These are phyloP conservation scores for Pyrenula massariospora DNA, from an alignment of 495 filamentous ascomycete species.

Conservation along the genomic window DNA sequence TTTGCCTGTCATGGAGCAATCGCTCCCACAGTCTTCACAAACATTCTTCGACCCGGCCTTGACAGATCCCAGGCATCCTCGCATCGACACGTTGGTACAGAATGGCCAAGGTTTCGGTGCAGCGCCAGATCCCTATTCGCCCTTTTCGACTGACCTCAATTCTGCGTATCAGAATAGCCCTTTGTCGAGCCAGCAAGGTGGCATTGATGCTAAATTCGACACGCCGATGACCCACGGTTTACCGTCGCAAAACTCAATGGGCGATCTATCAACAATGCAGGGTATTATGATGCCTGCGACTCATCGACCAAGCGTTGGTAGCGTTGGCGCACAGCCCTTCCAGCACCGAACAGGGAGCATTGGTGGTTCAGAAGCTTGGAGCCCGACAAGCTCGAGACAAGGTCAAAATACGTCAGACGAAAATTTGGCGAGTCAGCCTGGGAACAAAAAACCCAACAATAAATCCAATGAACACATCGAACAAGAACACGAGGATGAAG, in stretches of 20 bases:
- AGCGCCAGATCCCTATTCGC: background rate
- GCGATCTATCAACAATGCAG: background rate
- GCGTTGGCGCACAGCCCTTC: conserved; percentile 11
- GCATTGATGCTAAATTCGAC: background rate
- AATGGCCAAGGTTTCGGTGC: background rate
- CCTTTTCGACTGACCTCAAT: background rate
- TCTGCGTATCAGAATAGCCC: background rate
- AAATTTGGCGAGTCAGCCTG: conserved; percentile 1
- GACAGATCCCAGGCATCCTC: background rate
- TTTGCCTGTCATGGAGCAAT: background rate
- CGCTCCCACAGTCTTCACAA: background rate
- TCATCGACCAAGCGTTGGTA: background rate
- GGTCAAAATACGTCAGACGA: conserved; percentile 2
- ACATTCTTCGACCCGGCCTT: background rate
- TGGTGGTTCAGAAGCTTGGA: conserved; percentile 6
- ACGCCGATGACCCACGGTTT: background rate
- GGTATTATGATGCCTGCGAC: background rate
- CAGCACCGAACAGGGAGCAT: conserved; percentile 38
- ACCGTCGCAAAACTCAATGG: background rate
- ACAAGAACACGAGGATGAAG: conserved; percentile 35
- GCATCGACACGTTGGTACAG: background rate
- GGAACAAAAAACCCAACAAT: conserved; percentile 3
- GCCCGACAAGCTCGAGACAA: conserved; percentile 10
- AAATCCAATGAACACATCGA: conserved; percentile 15
- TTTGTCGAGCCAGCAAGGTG: background rate